Evolutionary conservation across 2,329 filamentous ascomycete species (phyloP), one percentile per base, ranked within the genome.

Genomic region (Fusarium armeniacum): DNA sequence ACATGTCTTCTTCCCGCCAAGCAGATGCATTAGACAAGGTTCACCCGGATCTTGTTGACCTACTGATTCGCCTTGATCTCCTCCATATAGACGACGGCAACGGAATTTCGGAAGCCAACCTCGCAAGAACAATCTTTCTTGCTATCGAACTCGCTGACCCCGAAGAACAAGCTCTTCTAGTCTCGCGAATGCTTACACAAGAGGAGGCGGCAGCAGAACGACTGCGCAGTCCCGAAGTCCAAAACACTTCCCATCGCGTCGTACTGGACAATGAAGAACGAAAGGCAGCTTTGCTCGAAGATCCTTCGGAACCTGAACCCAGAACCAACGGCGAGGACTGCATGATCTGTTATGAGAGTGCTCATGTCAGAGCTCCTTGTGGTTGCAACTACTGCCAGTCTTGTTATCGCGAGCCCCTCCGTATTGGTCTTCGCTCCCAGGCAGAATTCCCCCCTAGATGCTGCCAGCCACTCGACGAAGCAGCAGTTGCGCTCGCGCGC

Each of bases 381-480:
- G 54, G 62, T 3, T 74, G 72, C 9, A 35, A 43, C 11, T 76
- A 73, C 54, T 76, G 74, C 51, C 15, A 58, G 3, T 9, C 41
- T 16, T 76, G 74, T 13, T 65, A 70, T 15, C 71, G 72, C 12
- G 54, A 60, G 16, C 47, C 54, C 2, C 61, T 76, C 5, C 68
- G 71, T 6, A 26, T 47, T 2, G 75, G 74, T 2, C 66, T 76
- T 6, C 55, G 57, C 2, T 70, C 62, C 9, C 60, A 66, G 13
- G 41, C 59, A 2, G 65, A 65, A 8, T 76, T 76, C 15, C 74
- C 74, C 4, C 73, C 74, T 0, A 67, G 59, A 11, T 76, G 74
- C 41, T 76, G 73, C 33, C 18, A 30, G 11, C 59, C 47, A 11
- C 63, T 76, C 5, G 11, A 22, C 12, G 74, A 74, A 26, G 54